Evolutionary conservation across 176 grass and related monocot species (phyloP), one percentile per base, ranked within the genome.

Genomic region (Saccharum spontaneum): DNA sequence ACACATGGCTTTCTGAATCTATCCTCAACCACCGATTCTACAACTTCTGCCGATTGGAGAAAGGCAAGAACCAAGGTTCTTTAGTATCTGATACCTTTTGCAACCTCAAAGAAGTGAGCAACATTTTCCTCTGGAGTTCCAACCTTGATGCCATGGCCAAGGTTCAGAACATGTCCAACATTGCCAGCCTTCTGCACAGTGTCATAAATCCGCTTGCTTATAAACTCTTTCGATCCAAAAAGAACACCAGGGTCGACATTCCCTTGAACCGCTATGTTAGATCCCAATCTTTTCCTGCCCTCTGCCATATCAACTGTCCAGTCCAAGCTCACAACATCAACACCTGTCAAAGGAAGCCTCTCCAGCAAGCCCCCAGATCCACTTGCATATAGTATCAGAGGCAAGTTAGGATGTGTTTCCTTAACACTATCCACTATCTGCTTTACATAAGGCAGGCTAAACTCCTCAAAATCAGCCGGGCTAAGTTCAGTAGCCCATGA

Each of bases 301-400:
- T 98, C 96, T 52, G 89, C 96, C 91, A 98, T 98, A 83, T 98
- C 96, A 46, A 98, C 96, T 0, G 91, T 95, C 96, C 96, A 98
- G 81, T 98, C 96, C 79, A 98, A 93, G 78, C 93, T 98, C 16
- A 98, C 93, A 76, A 98, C 96, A 83, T 98, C 96, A 38, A 95
- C 91, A 41, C 96, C 91, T 39, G 93, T 92, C 69, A 88, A 89
- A 45, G 92, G 90, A 83, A 95, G 88, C 75, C 96, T 88, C 86
- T 98, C 96, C 49, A 98, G 66, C 61, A 98, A 89, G 44, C 96
- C 96, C 59, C 96, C 96, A 54, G 96, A 95, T 63, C 96, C 96
- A 88, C 93, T 95, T 74, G 96, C 96, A 85, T 98, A 98, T 12
- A 98, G 90, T 86, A 98, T 95, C 72, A 98, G 89, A 83, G 96